These are phyloP conservation scores for Trametes gibbosa DNA, from an alignment of 768 basidiomycete genomes.

Conservation along the genomic window DNA sequence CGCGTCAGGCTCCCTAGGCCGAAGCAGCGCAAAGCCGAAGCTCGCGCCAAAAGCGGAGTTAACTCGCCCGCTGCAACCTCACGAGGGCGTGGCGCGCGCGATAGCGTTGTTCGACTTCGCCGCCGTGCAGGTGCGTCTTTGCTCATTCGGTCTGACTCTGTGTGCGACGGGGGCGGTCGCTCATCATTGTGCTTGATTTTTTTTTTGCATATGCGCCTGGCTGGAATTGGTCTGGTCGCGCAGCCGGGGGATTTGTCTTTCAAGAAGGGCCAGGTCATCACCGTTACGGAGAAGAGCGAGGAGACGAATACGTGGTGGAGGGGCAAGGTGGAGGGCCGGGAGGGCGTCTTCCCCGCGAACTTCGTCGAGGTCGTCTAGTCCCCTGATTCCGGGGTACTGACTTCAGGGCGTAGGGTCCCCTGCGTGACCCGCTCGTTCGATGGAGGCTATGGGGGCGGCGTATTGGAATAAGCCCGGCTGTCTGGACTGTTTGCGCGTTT, in stretches of 20 bases:
- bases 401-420: too few species aligned
- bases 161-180: background rate
- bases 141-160: background rate
- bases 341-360: slow-evolving; percentile 81
- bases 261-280: slow-evolving; percentile 71
- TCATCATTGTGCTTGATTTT: background rate
- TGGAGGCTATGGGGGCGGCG: too few species aligned
- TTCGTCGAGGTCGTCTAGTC: slow-evolving; percentile 66
- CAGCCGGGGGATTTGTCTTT: slow-evolving; percentile 77
- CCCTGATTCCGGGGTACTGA: background rate
- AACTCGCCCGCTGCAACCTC: slow-evolving; percentile 43
- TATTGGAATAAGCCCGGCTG: too few species aligned
- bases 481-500: background rate
- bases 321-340: slow-evolving; percentile 55
- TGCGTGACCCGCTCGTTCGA: background rate
- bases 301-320: slow-evolving; percentile 84
- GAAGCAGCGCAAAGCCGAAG: slow-evolving; percentile 22
- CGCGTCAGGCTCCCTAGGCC: slow-evolving; percentile 5
- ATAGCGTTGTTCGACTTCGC: slow-evolving; percentile 74
- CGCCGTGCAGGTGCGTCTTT: slow-evolving; percentile 59
- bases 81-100: slow-evolving; percentile 66
- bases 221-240: too few species aligned
- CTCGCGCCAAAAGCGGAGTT: slow-evolving; percentile 52
- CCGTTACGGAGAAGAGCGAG: slow-evolving; percentile 63
- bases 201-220: too few species aligned